These are phyloP conservation scores for Wakefieldia striispora DNA, from an alignment of 768 basidiomycete species.

Conservation along the genomic window DNA sequence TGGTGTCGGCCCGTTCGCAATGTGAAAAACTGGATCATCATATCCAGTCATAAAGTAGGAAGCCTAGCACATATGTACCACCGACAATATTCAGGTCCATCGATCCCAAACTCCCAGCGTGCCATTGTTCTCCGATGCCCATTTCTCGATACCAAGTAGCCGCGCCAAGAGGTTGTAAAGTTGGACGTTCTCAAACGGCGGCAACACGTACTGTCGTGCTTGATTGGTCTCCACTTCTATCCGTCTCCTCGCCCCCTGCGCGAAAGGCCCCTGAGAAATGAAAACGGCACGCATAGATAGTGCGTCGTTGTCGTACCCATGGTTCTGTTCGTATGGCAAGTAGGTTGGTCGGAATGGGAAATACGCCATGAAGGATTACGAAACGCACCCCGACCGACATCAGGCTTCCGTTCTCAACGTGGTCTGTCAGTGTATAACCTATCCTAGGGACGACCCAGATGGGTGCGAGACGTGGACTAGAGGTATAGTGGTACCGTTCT, in stretches of 20 bases:
- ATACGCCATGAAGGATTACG: too few species aligned
- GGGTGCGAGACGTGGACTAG: conserved; percentile 73
- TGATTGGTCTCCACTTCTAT: conserved; percentile 18
- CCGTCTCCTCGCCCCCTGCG: conserved; percentile 25
- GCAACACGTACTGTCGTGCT: conserved; percentile 54
- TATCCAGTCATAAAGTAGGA: neutral
- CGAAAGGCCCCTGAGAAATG: conserved; percentile 85
- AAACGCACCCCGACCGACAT: conserved; percentile 66
- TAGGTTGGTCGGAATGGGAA: neutral
- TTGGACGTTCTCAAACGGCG: conserved; percentile 79
- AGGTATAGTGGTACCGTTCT: conserved; percentile 68
- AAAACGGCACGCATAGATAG: conserved; percentile 83
- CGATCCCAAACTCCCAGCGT: conserved; percentile 79
- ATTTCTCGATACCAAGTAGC: conserved; percentile 58
- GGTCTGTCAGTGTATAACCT: conserved; percentile 73
- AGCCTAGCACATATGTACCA: too few species aligned
- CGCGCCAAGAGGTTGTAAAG: conserved; percentile 78
- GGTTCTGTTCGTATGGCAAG: conserved; percentile 48
- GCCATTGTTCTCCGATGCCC: conserved; percentile 67
- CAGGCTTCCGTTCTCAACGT: conserved; percentile 48
- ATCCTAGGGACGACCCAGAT: conserved; percentile 79
- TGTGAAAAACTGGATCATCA: too few species aligned
- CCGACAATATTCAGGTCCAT: conserved; percentile 26
- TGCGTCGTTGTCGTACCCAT: conserved; percentile 83
- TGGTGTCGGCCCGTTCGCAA: too few species aligned